Conservation (phyloP, 73 alveolate species). For the Paramecium biaurelia region DNA sequence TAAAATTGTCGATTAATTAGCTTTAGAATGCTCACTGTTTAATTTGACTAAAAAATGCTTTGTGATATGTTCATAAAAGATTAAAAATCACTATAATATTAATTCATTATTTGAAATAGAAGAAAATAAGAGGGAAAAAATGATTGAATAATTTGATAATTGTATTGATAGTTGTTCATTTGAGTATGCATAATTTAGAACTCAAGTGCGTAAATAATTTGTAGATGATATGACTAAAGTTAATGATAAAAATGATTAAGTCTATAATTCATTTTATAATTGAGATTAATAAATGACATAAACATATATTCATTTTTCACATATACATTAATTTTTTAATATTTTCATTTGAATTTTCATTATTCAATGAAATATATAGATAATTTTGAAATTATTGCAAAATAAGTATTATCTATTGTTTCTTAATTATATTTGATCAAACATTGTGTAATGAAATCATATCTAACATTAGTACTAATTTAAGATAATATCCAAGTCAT, state of each 20-base stretch:
- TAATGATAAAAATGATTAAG: slow-evolving; percentile 7
- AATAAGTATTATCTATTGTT: background rate
- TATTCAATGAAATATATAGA: background rate
- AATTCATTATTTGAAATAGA: background rate
- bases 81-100: background rate
- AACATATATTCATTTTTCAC: background rate
- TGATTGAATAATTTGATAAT: background rate
- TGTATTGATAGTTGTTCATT: slow-evolving; percentile 23
- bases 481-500: background rate
- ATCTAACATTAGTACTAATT: background rate
- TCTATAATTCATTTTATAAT: slow-evolving; percentile 1
- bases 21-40: background rate
- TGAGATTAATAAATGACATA: background rate
- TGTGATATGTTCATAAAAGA: background rate
- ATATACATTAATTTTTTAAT: background rate
- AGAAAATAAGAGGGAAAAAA: background rate
- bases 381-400: background rate
- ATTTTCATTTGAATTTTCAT: background rate
- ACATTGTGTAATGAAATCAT: background rate
- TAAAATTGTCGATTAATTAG: slow-evolving; percentile 3
- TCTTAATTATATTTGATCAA: background rate
- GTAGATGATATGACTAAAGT: background rate
- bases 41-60: background rate
- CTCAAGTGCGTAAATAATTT: background rate
- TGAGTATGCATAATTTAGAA: slow-evolving; percentile 35